Evolutionary conservation across 805 yeast genomes (phyloP).

Genomic region (Starmerella bombi): DNA sequence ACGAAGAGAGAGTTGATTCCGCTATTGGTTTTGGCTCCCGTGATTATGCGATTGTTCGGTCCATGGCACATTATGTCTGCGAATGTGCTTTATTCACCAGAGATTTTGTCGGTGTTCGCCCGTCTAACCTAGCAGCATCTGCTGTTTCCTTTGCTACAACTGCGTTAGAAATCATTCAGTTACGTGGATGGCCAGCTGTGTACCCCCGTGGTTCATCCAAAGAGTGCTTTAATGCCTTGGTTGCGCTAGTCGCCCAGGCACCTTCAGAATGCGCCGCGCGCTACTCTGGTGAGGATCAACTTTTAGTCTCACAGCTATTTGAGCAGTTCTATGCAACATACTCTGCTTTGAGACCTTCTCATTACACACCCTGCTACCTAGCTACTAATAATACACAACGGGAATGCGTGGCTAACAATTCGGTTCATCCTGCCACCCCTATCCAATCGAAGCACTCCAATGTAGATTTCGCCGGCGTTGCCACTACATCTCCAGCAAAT

Average conservation of each 20-base stretch:
- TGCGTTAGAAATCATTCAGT: conserved; percentile 17
- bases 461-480: background rate
- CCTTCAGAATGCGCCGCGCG: conserved; percentile 16
- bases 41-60: conserved; percentile 8
- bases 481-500: no score
- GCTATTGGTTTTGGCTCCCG: conserved; percentile 12
- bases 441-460: conserved; percentile 2
- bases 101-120: conserved; percentile 22
- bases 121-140: conserved; percentile 27
- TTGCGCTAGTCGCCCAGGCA: conserved; percentile 17
- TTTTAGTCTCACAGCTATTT: conserved; percentile 5
- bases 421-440: conserved; percentile 4
- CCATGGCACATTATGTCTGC: conserved; percentile 27
- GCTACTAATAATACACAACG: background rate
- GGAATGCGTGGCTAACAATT: background rate
- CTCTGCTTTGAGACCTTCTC: background rate
- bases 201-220: conserved; percentile 11
- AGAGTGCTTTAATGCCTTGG: conserved; percentile 22
- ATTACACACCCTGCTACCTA: background rate
- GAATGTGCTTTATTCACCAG: conserved; percentile 28
- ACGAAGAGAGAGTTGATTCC: background rate
- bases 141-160: conserved; percentile 28
- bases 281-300: conserved; percentile 6
- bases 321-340: conserved; percentile 7
- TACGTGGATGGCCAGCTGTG: conserved; percentile 14